phyloP scores from a whole-genome alignment of 768 basidiomycete genomes.

The Amanita fuliginea region DNA sequence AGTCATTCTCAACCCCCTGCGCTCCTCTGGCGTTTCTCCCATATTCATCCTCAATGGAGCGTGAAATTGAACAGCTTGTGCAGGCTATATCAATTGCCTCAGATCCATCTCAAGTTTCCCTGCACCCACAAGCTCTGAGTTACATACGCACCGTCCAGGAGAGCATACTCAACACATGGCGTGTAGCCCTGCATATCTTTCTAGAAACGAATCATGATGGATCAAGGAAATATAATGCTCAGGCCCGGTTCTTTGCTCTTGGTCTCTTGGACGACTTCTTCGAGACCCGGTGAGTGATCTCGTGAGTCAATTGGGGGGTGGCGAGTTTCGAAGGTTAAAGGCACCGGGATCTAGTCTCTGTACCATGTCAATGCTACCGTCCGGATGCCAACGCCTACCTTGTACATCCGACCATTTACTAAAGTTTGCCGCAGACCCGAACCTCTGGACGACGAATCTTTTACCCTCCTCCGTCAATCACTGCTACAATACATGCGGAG shows the following conservation, averaged over 20 bases:
- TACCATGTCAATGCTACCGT: background rate
- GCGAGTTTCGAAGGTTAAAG: background rate
- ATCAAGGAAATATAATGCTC: constrained; percentile 53
- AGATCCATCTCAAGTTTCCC: constrained; percentile 54
- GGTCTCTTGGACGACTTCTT: constrained; percentile 75
- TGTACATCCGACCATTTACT: background rate
- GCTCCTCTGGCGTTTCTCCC: constrained; percentile 1
- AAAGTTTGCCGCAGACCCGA: constrained; percentile 34
- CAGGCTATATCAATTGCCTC: constrained; percentile 86
- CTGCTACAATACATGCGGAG: constrained; percentile 75
- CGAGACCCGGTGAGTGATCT: constrained; percentile 59
- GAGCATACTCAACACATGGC: constrained; percentile 70
- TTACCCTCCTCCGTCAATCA: constrained; percentile 63
- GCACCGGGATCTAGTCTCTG: background rate
- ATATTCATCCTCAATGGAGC: constrained; percentile 40
- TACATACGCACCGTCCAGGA: constrained; percentile 72
- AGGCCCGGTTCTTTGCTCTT: constrained; percentile 73
- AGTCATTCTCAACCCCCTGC: background rate
- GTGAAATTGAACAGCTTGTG: constrained; percentile 64
- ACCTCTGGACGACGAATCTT: constrained; percentile 57
- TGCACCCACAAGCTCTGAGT: constrained; percentile 82
- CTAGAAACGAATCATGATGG: constrained; percentile 50
- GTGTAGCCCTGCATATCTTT: constrained; percentile 68
- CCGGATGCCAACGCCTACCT: background rate
- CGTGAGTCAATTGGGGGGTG: background rate